phyloP scores from a whole-genome alignment of 2,329 filamentous ascomycete genomes.

The Talaromyces sp. region DNA sequence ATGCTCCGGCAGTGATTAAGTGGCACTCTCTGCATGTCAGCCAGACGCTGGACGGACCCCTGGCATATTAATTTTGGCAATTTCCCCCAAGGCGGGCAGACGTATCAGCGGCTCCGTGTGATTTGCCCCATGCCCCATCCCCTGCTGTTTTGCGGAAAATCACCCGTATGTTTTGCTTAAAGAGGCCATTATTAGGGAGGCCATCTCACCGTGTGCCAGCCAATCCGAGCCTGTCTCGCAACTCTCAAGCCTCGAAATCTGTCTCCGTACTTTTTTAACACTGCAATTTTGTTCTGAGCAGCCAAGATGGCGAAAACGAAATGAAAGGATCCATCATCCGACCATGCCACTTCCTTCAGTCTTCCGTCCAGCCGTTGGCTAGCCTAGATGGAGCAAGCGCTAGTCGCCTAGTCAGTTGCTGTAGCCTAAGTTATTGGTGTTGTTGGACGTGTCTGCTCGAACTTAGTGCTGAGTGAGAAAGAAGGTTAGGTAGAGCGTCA shows the following conservation, averaged over 20 bases:
- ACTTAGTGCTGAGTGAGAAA: neutral
- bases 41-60: neutral
- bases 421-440: neutral
- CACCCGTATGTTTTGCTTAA: neutral
- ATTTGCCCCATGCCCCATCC: neutral
- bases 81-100: neutral
- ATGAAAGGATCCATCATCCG: slow-evolving; percentile 7
- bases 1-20: neutral
- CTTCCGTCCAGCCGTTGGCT: slow-evolving; percentile 3
- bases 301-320: neutral
- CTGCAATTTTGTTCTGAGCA: neutral
- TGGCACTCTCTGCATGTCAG: slow-evolving; percentile 3
- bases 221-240: neutral
- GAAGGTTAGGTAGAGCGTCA: neutral
- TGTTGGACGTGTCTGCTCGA: neutral
- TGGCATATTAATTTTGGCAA: neutral
- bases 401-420: neutral
- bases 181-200: neutral
- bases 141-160: neutral
- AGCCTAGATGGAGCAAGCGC: neutral
- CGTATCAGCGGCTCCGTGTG: slow-evolving; percentile 1
- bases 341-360: neutral
- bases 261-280: neutral
- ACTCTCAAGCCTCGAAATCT: neutral
- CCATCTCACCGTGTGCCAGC: neutral